Percentiles rank a stretch among this genome's conserved stretches.
Conservation (phyloP, 352 stramenopile genomes). For the Blastocystis hominis region DNA sequence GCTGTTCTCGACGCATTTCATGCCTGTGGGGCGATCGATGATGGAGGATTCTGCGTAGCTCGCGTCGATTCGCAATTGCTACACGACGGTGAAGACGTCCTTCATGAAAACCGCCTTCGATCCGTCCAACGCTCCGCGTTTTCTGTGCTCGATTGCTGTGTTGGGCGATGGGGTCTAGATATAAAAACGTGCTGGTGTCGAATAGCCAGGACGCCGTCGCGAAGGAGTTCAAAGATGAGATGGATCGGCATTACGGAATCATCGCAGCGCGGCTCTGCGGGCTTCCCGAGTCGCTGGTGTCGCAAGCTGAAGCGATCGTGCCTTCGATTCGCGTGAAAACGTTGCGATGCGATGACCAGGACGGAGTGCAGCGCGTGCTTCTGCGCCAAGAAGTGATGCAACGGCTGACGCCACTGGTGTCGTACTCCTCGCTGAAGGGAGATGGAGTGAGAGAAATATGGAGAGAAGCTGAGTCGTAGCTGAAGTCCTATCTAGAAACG, state of each 20-base stretch:
- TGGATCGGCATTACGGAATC: conserved; percentile 3
- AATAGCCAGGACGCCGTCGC: not conserved
- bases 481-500: conserved; percentile 13
- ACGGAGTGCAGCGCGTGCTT: not conserved
- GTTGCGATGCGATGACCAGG: not conserved
- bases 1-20: not conserved
- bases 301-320: not conserved
- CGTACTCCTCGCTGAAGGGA: not conserved
- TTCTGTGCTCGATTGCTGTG: not conserved
- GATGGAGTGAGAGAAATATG: not conserved
- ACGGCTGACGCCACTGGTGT: not conserved
- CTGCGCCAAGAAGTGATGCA: not conserved
- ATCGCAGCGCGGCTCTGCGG: conserved; percentile 4
- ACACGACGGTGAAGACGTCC: not conserved
- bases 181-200: not conserved
- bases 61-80: not conserved
- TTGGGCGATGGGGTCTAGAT: not conserved
- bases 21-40: not conserved
- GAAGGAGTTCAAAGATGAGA: not conserved
- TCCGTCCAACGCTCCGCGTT: not conserved
- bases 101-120: not conserved
- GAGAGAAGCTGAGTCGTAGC: not conserved
- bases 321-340: conserved; percentile 9
- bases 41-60: not conserved
- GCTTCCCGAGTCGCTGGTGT: not conserved